phyloP scores from a whole-genome alignment of 495 filamentous ascomycete species.

The Hyphodiscus hymeniophilus region DNA sequence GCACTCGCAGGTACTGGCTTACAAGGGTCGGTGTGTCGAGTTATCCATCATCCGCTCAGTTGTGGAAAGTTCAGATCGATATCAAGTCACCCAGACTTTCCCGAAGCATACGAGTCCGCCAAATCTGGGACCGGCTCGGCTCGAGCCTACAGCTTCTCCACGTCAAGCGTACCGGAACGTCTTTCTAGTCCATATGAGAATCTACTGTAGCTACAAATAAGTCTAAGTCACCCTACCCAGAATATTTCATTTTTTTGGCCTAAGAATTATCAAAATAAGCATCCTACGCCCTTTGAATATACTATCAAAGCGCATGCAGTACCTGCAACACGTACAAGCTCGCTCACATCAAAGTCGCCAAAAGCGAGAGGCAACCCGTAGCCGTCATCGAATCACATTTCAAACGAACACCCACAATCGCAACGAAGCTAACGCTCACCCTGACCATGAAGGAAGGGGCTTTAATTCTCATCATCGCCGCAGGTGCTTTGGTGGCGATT shows the following conservation, averaged over 20 bases:
- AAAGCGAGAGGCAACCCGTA: conserved; percentile 7
- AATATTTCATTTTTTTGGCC: conserved; percentile 4
- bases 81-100: too few species aligned
- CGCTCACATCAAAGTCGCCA: conserved; percentile 4
- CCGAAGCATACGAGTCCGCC: too few species aligned
- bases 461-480: not conserved
- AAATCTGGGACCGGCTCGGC: too few species aligned
- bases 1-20: too few species aligned
- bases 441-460: not conserved
- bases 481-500: conserved; percentile 2
- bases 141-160: too few species aligned
- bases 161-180: too few species aligned
- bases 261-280: conserved; percentile 3
- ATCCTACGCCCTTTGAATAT: conserved; percentile 3
- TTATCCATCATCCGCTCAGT: too few species aligned
- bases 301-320: conserved; percentile 1
- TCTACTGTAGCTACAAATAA: conserved; percentile 8
- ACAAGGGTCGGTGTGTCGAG: too few species aligned
- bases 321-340: conserved; percentile 9
- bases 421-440: conserved; percentile 4
- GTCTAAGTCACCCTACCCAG: conserved; percentile 3
- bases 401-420: conserved; percentile 1
- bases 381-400: conserved; percentile 1
- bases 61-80: too few species aligned
- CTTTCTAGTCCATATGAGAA: conserved; percentile 6